These are phyloP conservation scores for Copromyces sp. DNA, from an alignment of 495 filamentous ascomycete genomes.

Conservation along the genomic window DNA sequence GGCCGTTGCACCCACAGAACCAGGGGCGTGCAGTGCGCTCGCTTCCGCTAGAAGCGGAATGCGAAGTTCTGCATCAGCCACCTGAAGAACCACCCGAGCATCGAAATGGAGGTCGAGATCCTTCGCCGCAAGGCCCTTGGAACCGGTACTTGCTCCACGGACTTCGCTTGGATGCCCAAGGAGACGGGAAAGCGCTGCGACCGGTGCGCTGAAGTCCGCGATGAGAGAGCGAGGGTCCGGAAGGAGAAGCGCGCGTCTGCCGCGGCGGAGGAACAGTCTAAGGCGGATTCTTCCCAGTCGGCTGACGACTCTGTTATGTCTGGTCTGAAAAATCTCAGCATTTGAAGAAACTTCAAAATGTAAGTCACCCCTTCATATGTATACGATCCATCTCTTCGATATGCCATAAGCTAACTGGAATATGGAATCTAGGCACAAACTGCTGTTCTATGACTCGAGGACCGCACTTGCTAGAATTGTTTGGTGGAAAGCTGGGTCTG, in stretches of 20 bases:
- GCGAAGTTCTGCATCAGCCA: neutral
- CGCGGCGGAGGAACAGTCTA: neutral
- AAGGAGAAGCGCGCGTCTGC: neutral
- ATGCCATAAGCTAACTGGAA: neutral
- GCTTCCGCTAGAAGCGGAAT: neutral
- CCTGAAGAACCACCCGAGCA: neutral
- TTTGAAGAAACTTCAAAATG: neutral
- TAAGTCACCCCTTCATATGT: too few species aligned
- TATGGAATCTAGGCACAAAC: neutral
- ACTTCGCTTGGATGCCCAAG: neutral
- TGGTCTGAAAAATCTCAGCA: neutral
- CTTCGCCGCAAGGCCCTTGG: neutral
- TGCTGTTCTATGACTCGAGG: neutral
- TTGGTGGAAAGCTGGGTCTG: neutral
- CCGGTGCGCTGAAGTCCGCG: too few species aligned
- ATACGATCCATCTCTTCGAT: too few species aligned
- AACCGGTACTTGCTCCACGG: neutral
- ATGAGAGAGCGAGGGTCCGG: neutral
- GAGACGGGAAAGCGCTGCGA: neutral
- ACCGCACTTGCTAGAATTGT: fast-evolving
- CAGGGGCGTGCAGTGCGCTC: neutral
- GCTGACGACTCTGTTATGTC: neutral
- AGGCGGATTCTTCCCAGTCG: neutral
- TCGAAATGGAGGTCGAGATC: neutral
- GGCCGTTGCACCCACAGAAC: neutral